phyloP scores from a whole-genome alignment of 2,329 filamentous ascomycete species.

The Fusarium duplospermum region DNA sequence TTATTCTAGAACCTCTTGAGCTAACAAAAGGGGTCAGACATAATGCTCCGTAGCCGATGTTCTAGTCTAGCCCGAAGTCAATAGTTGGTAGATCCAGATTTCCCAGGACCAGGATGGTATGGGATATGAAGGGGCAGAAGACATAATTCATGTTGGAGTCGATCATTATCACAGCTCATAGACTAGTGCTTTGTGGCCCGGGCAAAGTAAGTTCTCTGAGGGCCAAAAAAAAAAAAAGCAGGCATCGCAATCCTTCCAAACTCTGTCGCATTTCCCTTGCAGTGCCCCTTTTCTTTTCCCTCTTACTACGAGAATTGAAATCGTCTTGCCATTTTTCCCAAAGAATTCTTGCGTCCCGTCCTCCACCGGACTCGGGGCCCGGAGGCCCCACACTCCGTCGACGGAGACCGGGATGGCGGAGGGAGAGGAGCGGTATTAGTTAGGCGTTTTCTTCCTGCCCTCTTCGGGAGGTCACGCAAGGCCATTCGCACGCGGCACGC shows the following conservation, averaged over 20 bases:
- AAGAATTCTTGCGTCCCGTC: conserved; percentile 8
- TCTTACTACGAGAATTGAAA: conserved; percentile 8
- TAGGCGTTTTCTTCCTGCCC: conserved; percentile 8
- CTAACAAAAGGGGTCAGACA: background rate
- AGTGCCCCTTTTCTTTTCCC: background rate
- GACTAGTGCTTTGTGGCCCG: background rate
- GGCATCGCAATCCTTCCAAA: conserved; percentile 2
- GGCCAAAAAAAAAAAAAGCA: background rate
- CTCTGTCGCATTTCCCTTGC: conserved; percentile 6
- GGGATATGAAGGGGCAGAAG: background rate
- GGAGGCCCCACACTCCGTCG: conserved; percentile 20
- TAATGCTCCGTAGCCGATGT: background rate
- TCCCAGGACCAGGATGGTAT: conserved; percentile 11
- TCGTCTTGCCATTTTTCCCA: conserved; percentile 13
- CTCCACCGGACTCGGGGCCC: conserved; percentile 5
- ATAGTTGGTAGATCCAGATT: conserved; percentile 28
- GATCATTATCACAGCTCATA: conserved; percentile 8
- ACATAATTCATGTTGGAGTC: background rate
- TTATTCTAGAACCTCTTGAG: background rate
- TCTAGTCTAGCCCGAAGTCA: background rate
- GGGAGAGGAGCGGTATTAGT: background rate
- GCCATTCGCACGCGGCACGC: conserved; percentile 1
- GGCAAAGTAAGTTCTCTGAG: conserved; percentile 8
- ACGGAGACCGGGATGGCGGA: background rate
- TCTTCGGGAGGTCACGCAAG: background rate